Conservation (phyloP, 2,329 filamentous ascomycete species). For the Blastomyces silverae region DNA sequence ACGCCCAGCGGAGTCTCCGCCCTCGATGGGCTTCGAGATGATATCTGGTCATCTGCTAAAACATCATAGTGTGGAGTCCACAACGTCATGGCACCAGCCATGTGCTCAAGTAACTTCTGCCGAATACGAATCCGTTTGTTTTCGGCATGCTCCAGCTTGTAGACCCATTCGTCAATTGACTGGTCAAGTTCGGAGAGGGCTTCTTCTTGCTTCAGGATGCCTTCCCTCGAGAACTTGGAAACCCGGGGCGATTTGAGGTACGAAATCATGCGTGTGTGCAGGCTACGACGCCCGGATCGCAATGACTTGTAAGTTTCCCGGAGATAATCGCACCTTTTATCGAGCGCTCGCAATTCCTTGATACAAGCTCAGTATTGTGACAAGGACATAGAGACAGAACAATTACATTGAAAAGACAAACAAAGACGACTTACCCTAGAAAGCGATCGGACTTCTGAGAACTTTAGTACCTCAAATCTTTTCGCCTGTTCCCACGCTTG, state of each 20-base stretch:
- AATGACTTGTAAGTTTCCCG: constrained; percentile 69
- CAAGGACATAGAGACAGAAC: background rate
- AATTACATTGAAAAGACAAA: background rate
- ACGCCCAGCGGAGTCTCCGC: constrained; percentile 24
- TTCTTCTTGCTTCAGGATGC: constrained; percentile 72
- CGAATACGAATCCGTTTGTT: constrained; percentile 67
- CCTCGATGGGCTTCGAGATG: constrained; percentile 55
- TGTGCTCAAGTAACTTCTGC: constrained; percentile 74
- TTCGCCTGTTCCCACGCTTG: constrained; percentile 26
- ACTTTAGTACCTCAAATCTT: constrained; percentile 26
- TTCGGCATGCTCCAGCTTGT: constrained; percentile 72
- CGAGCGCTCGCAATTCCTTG: constrained; percentile 66
- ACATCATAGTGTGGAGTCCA: constrained; percentile 11
- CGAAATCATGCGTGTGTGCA: constrained; percentile 69
- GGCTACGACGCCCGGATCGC: constrained; percentile 65
- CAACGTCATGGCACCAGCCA: constrained; percentile 62
- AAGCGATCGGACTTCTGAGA: constrained; percentile 25
- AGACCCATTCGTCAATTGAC: constrained; percentile 74
- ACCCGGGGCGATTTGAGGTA: constrained; percentile 65
- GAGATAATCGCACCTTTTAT: constrained; percentile 71
- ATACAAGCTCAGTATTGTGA: constrained; percentile 11
- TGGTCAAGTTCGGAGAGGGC: constrained; percentile 67
- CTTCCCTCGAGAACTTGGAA: constrained; percentile 65
- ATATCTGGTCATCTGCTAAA: constrained; percentile 29
- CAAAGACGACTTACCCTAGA: constrained; percentile 23